Evolutionary conservation across 495 filamentous ascomycete species (phyloP).

Genomic region (Thermothielavioides terrestris): DNA sequence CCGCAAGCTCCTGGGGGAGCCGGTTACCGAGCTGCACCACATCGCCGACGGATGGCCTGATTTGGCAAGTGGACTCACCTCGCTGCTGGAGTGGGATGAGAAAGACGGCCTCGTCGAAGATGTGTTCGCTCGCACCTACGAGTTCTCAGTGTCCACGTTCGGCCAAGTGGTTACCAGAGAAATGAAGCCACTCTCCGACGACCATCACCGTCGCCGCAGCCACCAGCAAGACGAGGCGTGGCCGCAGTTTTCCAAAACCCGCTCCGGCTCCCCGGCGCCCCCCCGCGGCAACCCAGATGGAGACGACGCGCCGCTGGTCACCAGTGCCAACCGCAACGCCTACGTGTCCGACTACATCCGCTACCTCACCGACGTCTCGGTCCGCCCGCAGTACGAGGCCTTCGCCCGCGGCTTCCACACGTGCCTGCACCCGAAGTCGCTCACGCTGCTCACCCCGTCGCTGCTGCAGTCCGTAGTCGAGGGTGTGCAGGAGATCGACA

Average conservation of each 20-base stretch:
- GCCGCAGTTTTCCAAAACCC: constrained; percentile 32
- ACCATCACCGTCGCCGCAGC: background rate
- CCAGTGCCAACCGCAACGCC: constrained; percentile 61
- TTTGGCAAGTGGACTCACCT: constrained; percentile 61
- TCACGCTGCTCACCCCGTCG: constrained; percentile 61
- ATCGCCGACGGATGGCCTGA: constrained; percentile 85
- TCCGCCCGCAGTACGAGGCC: constrained; percentile 67
- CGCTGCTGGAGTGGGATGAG: constrained; percentile 62
- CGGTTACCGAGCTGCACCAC: constrained; percentile 57
- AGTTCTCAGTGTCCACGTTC: constrained; percentile 68
- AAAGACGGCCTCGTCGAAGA: constrained; percentile 71
- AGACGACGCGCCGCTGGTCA: constrained; percentile 55
- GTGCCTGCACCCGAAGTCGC: constrained; percentile 58
- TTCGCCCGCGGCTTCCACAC: constrained; percentile 76
- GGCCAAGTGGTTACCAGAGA: constrained; percentile 44
- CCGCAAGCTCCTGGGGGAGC: constrained; percentile 59
- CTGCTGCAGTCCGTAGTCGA: constrained; percentile 72
- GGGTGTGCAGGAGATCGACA: constrained; percentile 68
- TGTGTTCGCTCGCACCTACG: constrained; percentile 71
- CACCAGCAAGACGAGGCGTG: constrained; percentile 18
- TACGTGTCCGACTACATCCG: constrained; percentile 85
- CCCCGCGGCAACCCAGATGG: constrained; percentile 23
- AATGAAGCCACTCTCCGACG: constrained; percentile 29
- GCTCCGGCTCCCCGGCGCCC: constrained; percentile 15
- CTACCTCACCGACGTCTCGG: constrained; percentile 71